Evolutionary conservation across 495 filamentous ascomycete genomes (phyloP).

Genomic region (Hyaloscypha finlandica): DNA sequence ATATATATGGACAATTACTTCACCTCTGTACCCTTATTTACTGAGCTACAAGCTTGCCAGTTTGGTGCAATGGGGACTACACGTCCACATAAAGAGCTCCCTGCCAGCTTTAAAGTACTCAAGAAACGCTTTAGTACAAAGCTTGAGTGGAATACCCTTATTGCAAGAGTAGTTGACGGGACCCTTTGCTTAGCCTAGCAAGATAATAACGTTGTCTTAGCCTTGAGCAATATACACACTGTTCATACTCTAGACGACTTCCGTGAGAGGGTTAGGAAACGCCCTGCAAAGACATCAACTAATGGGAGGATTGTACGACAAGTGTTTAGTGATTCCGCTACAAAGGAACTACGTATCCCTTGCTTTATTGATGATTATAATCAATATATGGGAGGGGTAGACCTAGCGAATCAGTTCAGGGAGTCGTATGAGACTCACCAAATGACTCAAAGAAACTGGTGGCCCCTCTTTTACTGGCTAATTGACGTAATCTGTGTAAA

Average conservation of each 20-base stretch:
- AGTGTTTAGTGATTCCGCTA: slow-evolving; percentile 16
- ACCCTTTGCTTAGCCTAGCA: slow-evolving; percentile 21
- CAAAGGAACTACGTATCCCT: slow-evolving; percentile 19
- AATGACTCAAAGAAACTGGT: slow-evolving; percentile 19
- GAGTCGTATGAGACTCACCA: slow-evolving; percentile 30
- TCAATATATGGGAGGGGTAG: no score
- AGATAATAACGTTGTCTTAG: slow-evolving; percentile 26
- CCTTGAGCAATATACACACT: slow-evolving; percentile 17
- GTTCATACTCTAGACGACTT: slow-evolving; percentile 4
- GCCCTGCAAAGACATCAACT: slow-evolving; percentile 19
- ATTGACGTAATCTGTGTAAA: slow-evolving; percentile 31
- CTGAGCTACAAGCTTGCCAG: slow-evolving; percentile 3
- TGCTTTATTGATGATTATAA: slow-evolving; percentile 36
- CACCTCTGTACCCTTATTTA: slow-evolving; percentile 16
- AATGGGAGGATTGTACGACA: slow-evolving; percentile 13
- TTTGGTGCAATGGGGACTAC: slow-evolving; percentile 18
- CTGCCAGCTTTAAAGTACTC: background rate
- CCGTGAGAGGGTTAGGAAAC: background rate
- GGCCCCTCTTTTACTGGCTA: slow-evolving; percentile 32
- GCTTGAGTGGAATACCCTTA: slow-evolving; percentile 25
- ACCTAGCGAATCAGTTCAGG: slow-evolving; percentile 32
- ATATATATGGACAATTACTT: slow-evolving; percentile 13
- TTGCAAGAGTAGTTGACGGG: slow-evolving; percentile 14
- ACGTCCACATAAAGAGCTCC: slow-evolving; percentile 19
- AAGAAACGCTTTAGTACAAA: slow-evolving; percentile 14